Conservation (phyloP, 371 early-diverging fungal genomes). For the Apophysomyces variabilis region DNA sequence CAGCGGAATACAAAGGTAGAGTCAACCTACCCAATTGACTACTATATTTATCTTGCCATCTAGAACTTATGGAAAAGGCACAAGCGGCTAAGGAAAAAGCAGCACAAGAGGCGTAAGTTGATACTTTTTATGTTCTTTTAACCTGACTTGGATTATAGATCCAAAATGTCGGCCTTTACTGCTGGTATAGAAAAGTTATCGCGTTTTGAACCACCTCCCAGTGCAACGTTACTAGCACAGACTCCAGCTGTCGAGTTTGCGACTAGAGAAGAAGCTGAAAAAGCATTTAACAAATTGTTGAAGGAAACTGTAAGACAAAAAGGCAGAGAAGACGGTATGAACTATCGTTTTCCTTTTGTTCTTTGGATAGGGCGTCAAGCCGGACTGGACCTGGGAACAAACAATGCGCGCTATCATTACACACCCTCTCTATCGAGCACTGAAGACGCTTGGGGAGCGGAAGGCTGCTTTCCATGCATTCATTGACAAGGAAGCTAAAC, state of each 20-base stretch:
- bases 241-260: slow-evolving; percentile 60
- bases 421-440: slow-evolving; percentile 83
- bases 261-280: slow-evolving; percentile 84
- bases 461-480: slow-evolving; percentile 81
- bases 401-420: slow-evolving; percentile 85
- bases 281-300: slow-evolving; percentile 77
- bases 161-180: slow-evolving; percentile 1
- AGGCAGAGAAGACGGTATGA: not conserved
- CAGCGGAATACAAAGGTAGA: slow-evolving; percentile 73
- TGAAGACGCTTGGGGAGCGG: slow-evolving; percentile 80
- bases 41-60: not conserved
- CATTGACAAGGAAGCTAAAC: slow-evolving; percentile 57
- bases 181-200: slow-evolving; percentile 18
- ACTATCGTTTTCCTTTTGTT: not conserved
- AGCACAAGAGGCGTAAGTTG: slow-evolving; percentile 32
- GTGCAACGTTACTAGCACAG: slow-evolving; percentile 22
- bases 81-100: slow-evolving; percentile 38
- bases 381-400: slow-evolving; percentile 92
- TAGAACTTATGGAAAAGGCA: slow-evolving; percentile 48
- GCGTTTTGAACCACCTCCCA: slow-evolving; percentile 27
- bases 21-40: not conserved
- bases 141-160: not conserved
- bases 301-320: slow-evolving; percentile 62
- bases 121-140: not conserved
- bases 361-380: slow-evolving; percentile 64